Conservation (phyloP, 495 filamentous ascomycete genomes). For the Parmelia sp. region DNA sequence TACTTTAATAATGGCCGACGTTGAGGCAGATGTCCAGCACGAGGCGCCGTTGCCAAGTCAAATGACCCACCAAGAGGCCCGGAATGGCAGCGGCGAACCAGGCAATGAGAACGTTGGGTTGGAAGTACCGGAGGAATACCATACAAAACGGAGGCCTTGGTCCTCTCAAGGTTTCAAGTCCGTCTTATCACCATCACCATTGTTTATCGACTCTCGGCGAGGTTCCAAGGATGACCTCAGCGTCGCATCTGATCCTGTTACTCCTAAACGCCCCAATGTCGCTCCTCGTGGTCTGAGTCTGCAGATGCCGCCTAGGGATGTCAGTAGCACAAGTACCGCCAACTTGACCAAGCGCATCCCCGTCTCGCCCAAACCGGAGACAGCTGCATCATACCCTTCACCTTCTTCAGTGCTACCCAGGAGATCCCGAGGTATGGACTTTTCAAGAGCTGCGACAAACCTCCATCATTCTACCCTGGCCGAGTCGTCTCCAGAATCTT, state of each 20-base stretch:
- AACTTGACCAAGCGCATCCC: constrained; percentile 58
- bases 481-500: constrained; percentile 87
- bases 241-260: constrained; percentile 53
- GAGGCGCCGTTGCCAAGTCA: constrained; percentile 16
- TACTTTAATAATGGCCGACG: neutral
- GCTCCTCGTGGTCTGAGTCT: constrained; percentile 59
- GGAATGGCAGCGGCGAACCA: constrained; percentile 20
- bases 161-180: constrained; percentile 46
- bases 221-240: constrained; percentile 77
- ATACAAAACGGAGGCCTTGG: constrained; percentile 40
- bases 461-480: constrained; percentile 93
- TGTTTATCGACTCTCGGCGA: constrained; percentile 51
- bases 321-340: constrained; percentile 46
- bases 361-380: constrained; percentile 78
- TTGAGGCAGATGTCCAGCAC: neutral
- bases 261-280: constrained; percentile 57
- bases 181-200: constrained; percentile 61
- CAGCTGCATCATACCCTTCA: constrained; percentile 74
- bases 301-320: constrained; percentile 60
- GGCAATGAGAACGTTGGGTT: constrained; percentile 9
- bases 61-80: constrained; percentile 15
- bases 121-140: constrained; percentile 17
- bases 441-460: constrained; percentile 88
- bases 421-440: constrained; percentile 81
- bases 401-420: constrained; percentile 78